Conservation (phyloP, 441 rosid species). For the Adansonia gregorii region DNA sequence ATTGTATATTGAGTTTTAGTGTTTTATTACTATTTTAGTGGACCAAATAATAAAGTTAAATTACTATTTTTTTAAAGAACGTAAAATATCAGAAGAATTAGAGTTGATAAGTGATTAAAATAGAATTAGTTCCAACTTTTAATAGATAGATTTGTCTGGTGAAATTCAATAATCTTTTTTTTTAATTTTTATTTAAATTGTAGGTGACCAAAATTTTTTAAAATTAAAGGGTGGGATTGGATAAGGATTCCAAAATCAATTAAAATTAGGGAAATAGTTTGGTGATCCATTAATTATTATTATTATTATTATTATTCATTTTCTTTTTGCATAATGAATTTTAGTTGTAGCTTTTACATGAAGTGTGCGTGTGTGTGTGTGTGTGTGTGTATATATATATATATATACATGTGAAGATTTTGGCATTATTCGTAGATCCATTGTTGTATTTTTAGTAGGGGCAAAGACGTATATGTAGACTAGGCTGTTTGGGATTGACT, state of each 20-base stretch:
- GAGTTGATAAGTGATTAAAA: neutral
- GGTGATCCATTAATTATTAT: too few relatives aligned
- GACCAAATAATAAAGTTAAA: neutral
- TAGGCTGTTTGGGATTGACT: too few relatives aligned
- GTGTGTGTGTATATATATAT: neutral
- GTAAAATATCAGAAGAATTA: neutral
- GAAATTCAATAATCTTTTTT: neutral
- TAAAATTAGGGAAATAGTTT: too few relatives aligned
- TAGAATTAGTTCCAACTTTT: neutral
- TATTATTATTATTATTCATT: too few relatives aligned
- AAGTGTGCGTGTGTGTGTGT: neutral
- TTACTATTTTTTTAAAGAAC: neutral
- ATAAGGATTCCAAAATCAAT: too few relatives aligned
- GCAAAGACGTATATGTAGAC: neutral
- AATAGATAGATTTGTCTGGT: neutral
- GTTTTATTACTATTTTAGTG: neutral
- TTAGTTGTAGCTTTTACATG: neutral
- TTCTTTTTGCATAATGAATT: neutral
- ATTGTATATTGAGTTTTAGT: neutral
- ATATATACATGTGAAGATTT: neutral
- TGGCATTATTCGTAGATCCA: neutral
- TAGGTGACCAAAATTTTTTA: neutral
- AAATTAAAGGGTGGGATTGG: neutral
- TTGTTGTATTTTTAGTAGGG: neutral
- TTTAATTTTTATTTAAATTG: neutral